Evolutionary conservation across 2,329 filamentous ascomycete genomes (phyloP), one percentile per base, ranked within the genome.

Genomic region (Neofusicoccum cordaticola): DNA sequence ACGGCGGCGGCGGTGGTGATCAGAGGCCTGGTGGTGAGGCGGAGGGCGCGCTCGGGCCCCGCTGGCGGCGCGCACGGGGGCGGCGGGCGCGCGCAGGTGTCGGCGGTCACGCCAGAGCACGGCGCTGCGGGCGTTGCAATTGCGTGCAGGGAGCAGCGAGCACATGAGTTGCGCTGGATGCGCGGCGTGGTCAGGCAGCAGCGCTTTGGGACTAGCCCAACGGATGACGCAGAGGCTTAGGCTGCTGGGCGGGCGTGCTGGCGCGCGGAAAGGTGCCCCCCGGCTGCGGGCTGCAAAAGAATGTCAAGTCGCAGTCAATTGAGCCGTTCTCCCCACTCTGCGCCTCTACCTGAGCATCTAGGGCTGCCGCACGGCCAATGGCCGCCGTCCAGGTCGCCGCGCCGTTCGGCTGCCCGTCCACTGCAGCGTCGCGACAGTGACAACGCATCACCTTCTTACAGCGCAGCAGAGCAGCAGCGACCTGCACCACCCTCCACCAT

Each of bases 361-460:
- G 44, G 58, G 58, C 61, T 52, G 61, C 39, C 42, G 31, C n/a
- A 19, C 17, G 51, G 50, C 62, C 62, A 64, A 64, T 64, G 31
- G 51, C 35, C 27, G 48, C 42, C 50, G 50, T 47, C 61, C 61
- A 63, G 62, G 62, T 58, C 62, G 61, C 61, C 39, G 47, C 51
- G 51, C 51, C 51, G 51, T 53, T 19, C 51, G 39, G 50, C 39
- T 57, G 52, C 52, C 44, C 52, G 56, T 35, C 53, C 41, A 47
- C 56, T 60, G 56, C 56, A 47, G 39, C 52, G 37, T 41, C 37
- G 52, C 52, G 52, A 53, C 62, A 56, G 13, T 63, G 62, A 57
- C 62, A 64, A 64, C 62, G 62, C 62, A 64, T 64, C 62, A 58
- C 51, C 27, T 31, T 44, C 48, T 56, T 58, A 48, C 62, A 41